Base-by-base conservation (phyloP, 2,329 filamentous ascomycete species). In the Aspergillus pseudonomiae region DNA sequence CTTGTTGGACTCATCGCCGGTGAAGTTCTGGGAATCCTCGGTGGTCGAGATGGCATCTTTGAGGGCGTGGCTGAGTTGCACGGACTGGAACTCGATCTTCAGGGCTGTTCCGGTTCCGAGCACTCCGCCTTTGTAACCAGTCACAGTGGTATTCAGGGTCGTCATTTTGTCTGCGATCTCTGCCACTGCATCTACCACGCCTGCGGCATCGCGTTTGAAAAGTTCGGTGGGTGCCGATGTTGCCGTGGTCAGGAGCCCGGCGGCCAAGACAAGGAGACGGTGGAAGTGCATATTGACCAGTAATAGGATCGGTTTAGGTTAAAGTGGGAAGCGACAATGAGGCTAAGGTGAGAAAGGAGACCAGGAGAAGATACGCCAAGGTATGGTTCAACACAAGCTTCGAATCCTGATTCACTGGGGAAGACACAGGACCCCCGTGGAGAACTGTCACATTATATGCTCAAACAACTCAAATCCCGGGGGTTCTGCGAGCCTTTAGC, bases 61-160 rank as follows among this genome's bases (percentile, higher is more conserved):
- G 2, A 69, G 63, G 45, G 58, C 59, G 53, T 64, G 56, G 39
- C 50, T 57, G 4, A 69, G 48, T 3, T 59, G 56, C 41, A 65
- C 53, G 5, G 63, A 59, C 50, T 67, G 55, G 30, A 60, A 53
- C 54, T 69, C 62, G 55, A 71, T 71, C 36, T 71, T 61, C 0
- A 71, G 61, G 0, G 69, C 66, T 0, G 52, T 62, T 19, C 64
- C 6, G 3, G 66, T 67, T 28, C 65, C 66, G 5, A 57, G 57
- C 30, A 68, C 6, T 2, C 66, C 65, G 53, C 69, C 68, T 2
- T 34, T 16, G 62, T 70, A 71, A 57, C 32, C 24, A 32, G 60
- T 67, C 5, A 71, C 65, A 14, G 63, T 70, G 28, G 32, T 30
- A 50, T 68, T 68, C 16, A 71, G 66, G 45, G 62, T 61, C n/a